Evolutionary conservation across 805 yeast species (phyloP), one percentile per base, ranked within the genome.

Genomic region (Barnettozyma vustinii): DNA sequence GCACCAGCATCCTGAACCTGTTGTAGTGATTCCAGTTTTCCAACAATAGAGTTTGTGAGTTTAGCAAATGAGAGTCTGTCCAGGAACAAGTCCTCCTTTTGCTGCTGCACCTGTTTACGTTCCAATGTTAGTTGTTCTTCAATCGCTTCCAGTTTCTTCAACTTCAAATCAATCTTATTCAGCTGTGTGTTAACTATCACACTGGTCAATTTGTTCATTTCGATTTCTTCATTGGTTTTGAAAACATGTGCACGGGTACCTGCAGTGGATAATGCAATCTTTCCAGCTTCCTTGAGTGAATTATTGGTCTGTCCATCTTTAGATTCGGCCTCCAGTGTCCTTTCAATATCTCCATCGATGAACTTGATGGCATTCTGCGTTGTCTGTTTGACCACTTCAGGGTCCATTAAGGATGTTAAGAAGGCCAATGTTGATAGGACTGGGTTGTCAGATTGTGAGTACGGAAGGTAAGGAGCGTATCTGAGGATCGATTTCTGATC

Each of bases 351-450:
- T 52, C 56, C 60, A 45, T 59, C 61, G 9, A 54, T 56, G n/a
- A 60, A 48, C 35, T 55, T 51, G 6, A 81, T 74, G 0, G 89
- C 90, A 44, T 82, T 70, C 27, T 61, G 68, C 8, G 95, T 84
- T 32, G 96, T 96, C 10, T 91, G 89, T 48, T 82, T 80, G 0
- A 92, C 96, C 20, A 86, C 86, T 37, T 84, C 84, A 12, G 92
- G 85, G 59, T 92, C 97, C 16, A 90, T 95, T 44, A 91, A 68
- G 36, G 88, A 83, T 0, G 91, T 82, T 67, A 94, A 72, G 66
- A 91, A 94, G 13, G 96, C 84, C 53, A 94, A 76, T n/a, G 96
- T 92, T 35, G 96, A 84, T 71, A 94, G 76, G 4, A 94, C 90
- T 2, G 99, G 99, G 65, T 94, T 94, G 57, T 94, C 98, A 26